Base-by-base conservation (phyloP, 1,139 yeast genomes). In the Lodderomyces margitis region DNA sequence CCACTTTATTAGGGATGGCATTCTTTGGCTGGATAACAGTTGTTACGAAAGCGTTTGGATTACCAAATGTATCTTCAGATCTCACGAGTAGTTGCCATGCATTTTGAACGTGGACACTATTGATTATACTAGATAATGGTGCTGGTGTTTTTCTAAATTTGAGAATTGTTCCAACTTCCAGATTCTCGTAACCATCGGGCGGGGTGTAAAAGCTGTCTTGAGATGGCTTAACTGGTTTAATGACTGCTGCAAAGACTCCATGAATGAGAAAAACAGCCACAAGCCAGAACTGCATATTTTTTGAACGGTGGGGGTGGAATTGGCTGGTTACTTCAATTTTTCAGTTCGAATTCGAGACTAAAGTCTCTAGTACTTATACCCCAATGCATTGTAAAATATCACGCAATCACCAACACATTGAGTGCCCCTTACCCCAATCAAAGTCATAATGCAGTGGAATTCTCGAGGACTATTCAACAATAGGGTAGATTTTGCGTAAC, bases 41-140 rank as follows among this genome's bases (percentile, higher is more conserved):
- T 4, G 68, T 53, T n/a, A 61, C 67, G 36, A 64, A 52, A 3
- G 62, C 68, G 28, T 46, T 54, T 6, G 70, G 57, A 12, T 58
- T 50, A 17, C 66, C 70, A 17, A 46, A 45, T 7, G 62, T 45
- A 46, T 66, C 70, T 32, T 57, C 56, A 4, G 69, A 58, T 38
- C 70, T 54, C 1, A 64, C 64, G 39, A 66, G 45, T 38, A 63
- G 43, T 45, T 66, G 68, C 62, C 66, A 62, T 2, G 61, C 43
- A 23, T 54, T 53, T 23, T 58, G 42, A 12, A 51, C 44, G 5
- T 36, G 17, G 24, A 35, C 23, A 8, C 53, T 47, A 17, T 14
- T 28, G 19, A 28, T 28, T 3, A 28, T 28, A 5, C 19, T 19
- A 28, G 32, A 15, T 11, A 33, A 20, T 4, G 36, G 49, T 27